Conservation (phyloP, 352 stramenopile species). For the Thraustotheca clavata region DNA sequence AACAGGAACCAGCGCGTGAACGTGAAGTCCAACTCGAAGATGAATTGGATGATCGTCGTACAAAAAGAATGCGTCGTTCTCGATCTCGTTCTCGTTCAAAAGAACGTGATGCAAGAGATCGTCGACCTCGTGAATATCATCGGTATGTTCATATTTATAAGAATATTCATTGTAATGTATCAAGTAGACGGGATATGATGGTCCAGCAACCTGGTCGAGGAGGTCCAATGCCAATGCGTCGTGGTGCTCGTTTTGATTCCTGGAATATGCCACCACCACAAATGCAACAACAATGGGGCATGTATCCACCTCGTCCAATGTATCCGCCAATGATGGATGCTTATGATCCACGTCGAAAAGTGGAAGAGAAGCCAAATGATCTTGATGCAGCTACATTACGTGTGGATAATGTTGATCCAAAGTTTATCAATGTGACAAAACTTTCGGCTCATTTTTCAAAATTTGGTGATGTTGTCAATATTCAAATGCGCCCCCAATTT, state of each 20-base stretch:
- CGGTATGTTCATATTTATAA: constrained; percentile 27
- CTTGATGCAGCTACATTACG: constrained; percentile 38
- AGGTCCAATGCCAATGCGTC: background rate
- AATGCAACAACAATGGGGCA: background rate
- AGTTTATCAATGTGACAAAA: constrained; percentile 86
- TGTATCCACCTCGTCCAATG: constrained; percentile 13
- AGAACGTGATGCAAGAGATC: background rate
- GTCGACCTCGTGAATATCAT: constrained; percentile 11
- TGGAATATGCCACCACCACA: constrained; percentile 16
- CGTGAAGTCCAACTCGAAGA: background rate
- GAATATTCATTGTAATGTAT: constrained; percentile 24
- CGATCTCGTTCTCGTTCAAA: constrained; percentile 12
- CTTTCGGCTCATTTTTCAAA: constrained; percentile 82
- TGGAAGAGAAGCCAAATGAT: constrained; percentile 4
- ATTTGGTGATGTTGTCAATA: constrained; percentile 84
- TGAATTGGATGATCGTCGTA: background rate
- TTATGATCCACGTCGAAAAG: constrained; percentile 1
- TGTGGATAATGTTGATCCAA: constrained; percentile 77
- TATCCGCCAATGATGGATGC: constrained; percentile 20
- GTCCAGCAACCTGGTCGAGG: background rate
- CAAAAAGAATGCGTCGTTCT: constrained; percentile 6
- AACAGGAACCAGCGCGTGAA: constrained; percentile 15
- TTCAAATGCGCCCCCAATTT: constrained; percentile 75
- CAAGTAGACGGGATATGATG: constrained; percentile 15
- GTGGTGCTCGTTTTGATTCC: constrained; percentile 24